These are phyloP conservation scores for Ophiostoma triangulosporum DNA, from an alignment of 2,329 filamentous ascomycete genomes.

Conservation along the genomic window DNA sequence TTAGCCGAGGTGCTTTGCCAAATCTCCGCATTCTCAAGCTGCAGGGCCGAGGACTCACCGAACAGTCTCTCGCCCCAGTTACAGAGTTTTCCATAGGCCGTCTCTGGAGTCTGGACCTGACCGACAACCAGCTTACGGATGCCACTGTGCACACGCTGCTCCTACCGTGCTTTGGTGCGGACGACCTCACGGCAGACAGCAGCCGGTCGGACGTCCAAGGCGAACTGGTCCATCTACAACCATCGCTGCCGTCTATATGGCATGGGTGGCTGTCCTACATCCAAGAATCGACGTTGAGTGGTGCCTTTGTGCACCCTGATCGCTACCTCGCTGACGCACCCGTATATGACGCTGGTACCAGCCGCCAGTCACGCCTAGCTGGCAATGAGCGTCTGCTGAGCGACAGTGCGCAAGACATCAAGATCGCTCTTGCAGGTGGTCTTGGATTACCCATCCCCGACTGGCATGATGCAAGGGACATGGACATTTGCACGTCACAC, in stretches of 20 bases:
- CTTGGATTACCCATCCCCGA: conserved; percentile 10
- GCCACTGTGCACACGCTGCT: conserved; percentile 20
- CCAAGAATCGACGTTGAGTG: conserved; percentile 33
- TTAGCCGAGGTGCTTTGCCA: conserved; percentile 21
- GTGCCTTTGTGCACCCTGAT: conserved; percentile 29
- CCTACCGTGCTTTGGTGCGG: conserved; percentile 16
- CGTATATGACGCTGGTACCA: conserved; percentile 19
- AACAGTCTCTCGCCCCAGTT: conserved; percentile 24
- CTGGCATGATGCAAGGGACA: conserved; percentile 12
- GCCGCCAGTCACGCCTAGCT: conserved; percentile 19
- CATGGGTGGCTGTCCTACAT: conserved; percentile 32
- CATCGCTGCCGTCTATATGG: conserved; percentile 17
- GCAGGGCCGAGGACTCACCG: conserved; percentile 32
- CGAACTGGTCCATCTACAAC: conserved; percentile 18
- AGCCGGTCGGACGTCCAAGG: conserved; percentile 29
- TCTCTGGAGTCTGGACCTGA: conserved; percentile 45
- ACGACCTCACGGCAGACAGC: conserved; percentile 6
- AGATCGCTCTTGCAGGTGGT: conserved; percentile 18
- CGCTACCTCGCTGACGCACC: conserved; percentile 38
- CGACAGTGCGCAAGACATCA: conserved; percentile 23
- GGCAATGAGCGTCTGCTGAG: conserved; percentile 20
- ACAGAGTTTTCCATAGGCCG: conserved; percentile 21
- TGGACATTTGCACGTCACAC: conserved; percentile 17
- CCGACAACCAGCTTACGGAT: conserved; percentile 39
- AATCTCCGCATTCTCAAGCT: conserved; percentile 39